These are phyloP conservation scores for Salix koriyanagi DNA, from an alignment of 345 rosid species.

Conservation along the genomic window DNA sequence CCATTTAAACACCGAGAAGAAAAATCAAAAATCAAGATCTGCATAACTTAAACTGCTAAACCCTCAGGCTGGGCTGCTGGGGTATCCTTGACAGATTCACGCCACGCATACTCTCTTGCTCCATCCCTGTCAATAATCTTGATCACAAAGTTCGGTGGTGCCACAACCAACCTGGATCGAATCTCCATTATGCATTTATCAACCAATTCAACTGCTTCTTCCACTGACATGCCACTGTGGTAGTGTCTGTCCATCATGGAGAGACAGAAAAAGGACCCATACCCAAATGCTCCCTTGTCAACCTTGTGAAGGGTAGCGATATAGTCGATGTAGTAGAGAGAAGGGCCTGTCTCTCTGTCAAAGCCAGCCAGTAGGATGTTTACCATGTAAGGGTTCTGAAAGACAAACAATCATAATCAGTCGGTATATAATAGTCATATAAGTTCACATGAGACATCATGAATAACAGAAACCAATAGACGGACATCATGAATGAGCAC, in stretches of 20 bases:
- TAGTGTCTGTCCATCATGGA: constrained; percentile 94
- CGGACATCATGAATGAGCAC: background rate
- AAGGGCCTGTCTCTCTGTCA: constrained; percentile 87
- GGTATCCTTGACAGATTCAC: constrained; percentile 64
- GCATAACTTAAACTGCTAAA: background rate
- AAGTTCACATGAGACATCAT: background rate
- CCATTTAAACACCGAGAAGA: background rate
- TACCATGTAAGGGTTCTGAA: constrained; percentile 78
- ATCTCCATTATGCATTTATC: constrained; percentile 91
- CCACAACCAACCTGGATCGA: constrained; percentile 81
- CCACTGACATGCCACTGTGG: constrained; percentile 84
- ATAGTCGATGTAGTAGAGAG: constrained; percentile 92
- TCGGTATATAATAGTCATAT: background rate
- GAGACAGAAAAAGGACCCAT: constrained; percentile 84
- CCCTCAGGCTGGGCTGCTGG: background rate
- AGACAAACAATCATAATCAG: background rate
- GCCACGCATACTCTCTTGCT: constrained; percentile 81
- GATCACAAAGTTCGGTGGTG: constrained; percentile 92
- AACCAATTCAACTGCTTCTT: constrained; percentile 75
- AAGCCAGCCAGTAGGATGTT: constrained; percentile 94
- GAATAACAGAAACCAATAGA: background rate
- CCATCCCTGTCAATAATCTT: constrained; percentile 95
- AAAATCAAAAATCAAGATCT: background rate
- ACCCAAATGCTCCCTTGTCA: constrained; percentile 94
- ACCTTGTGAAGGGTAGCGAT: constrained; percentile 95